Conservation (phyloP, 768 basidiomycete species). For the Boletales sp. region DNA sequence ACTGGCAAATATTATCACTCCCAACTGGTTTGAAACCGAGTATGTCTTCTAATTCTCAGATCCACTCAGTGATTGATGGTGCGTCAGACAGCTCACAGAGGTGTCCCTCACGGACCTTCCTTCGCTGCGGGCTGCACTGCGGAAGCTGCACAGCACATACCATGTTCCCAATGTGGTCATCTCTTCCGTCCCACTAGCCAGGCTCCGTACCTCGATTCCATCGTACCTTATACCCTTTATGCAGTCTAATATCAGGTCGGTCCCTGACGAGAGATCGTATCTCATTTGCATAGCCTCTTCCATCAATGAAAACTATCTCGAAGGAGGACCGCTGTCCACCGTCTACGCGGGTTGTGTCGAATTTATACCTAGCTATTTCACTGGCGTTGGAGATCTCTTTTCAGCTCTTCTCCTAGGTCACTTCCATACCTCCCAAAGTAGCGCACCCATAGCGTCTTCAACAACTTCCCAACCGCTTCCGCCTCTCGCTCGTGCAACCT, state of each 20-base stretch:
- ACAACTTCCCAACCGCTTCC: constrained; percentile 7
- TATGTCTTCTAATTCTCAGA: constrained; percentile 29
- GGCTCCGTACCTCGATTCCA: constrained; percentile 58
- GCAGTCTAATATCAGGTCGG: not conserved
- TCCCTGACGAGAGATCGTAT: constrained; percentile 35
- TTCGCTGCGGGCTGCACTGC: constrained; percentile 67
- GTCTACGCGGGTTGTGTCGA: constrained; percentile 75
- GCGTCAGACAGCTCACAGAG: constrained; percentile 68
- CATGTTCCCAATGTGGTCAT: constrained; percentile 85
- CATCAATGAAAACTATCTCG: constrained; percentile 17
- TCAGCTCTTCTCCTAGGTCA: constrained; percentile 87
- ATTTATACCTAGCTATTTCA: constrained; percentile 86
- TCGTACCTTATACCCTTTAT: constrained; percentile 33
- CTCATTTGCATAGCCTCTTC: constrained; percentile 84
- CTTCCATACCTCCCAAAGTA: constrained; percentile 40
- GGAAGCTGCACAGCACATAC: constrained; percentile 71
- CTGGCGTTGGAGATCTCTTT: constrained; percentile 96
- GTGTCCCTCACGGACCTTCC: constrained; percentile 59
- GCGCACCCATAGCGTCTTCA: not conserved
- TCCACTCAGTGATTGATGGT: constrained; percentile 1
- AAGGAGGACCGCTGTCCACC: constrained; percentile 27
- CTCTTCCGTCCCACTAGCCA: constrained; percentile 77
- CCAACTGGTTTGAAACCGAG: constrained; percentile 99
- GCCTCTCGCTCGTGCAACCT: constrained; percentile 42
- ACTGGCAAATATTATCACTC: constrained; percentile 91